Base-by-base conservation (phyloP, 257 asterid genomes). In the Ophiorrhiza pumila region DNA sequence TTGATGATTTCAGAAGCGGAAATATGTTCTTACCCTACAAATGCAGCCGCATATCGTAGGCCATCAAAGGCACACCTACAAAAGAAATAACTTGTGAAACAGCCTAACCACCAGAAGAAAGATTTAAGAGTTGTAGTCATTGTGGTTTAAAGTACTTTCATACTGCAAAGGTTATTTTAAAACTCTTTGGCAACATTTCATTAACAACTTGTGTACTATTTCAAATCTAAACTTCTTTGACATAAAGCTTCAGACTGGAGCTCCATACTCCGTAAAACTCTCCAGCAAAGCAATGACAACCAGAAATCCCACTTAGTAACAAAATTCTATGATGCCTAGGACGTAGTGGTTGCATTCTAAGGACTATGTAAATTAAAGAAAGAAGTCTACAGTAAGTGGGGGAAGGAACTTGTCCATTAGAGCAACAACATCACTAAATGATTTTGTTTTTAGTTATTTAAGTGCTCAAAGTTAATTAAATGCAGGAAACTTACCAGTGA, bases 31-130 rank as follows among this genome's bases (percentile, higher is more conserved):
- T 76, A 92, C 98, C 98, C 98, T 47, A 90, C 79, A 80, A 91
- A 94, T 68, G 99, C 97, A 47, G 99, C 89, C 78, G 96, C 96
- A 76, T 90, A 91, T 76, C 99, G 87, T 73, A 94, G 97, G 77
- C 99, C 99, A 82, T 94, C 99, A 70, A 94, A 91, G 63, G 97
- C 89, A 80, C 99, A 94, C 98, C 96, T 92, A 81, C 83, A 83
- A 42, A 65, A 77, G 56, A 59, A 64, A 41, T 67, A 37, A 43
- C 27, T 23, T 20, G 65, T 68, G 69, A 81, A 76, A 72, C 74
- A 77, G 66, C 73, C 65, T 47, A 37, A 70, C 57, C 61, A 25
- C 41, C 56, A 74, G 56, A 75, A 62, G 75, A 52, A 15, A 23
- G 8, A 71, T 60, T 11, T 9, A 20, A 31, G 20, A 43, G 1